Conservation (phyloP, 2,329 filamentous ascomycete species). For the Scortechinia acanthostroma region DNA sequence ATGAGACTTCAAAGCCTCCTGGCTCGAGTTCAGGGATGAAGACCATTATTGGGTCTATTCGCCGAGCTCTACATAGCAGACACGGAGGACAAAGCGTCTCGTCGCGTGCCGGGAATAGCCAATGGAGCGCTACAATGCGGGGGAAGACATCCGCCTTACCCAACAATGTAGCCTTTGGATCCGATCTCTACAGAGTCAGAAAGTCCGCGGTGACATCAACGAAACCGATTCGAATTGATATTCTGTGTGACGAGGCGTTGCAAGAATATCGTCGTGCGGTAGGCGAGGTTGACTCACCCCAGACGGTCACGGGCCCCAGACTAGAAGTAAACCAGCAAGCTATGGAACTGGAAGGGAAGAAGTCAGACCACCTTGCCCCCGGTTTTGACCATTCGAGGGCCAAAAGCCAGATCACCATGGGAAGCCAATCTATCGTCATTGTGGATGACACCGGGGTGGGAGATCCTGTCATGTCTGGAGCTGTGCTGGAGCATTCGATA, state of each 20-base stretch:
- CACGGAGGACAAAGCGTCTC: not conserved
- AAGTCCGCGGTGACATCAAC: not conserved
- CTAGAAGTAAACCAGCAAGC: not conserved
- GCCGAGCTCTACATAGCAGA: not conserved
- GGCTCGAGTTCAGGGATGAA: not conserved
- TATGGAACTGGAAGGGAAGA: too few relatives aligned
- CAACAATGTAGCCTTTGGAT: constrained; percentile 2
- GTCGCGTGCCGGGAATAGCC: not conserved
- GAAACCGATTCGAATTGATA: not conserved
- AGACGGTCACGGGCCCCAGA: not conserved
- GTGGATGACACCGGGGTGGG: not conserved
- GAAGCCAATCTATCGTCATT: not conserved
- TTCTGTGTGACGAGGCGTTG: not conserved
- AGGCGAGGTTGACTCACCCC: not conserved
- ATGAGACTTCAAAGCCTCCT: not conserved
- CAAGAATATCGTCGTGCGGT: not conserved
- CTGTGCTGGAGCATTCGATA: not conserved
- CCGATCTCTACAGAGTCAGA: not conserved
- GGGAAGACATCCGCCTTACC: not conserved
- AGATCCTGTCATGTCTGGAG: not conserved
- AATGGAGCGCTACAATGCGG: not conserved
- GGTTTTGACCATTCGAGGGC: not conserved
- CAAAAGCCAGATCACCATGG: not conserved
- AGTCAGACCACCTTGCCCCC: not conserved
- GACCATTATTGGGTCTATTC: not conserved